Conservation (phyloP, 139 green algal genomes). For the Chlorella sp. region DNA sequence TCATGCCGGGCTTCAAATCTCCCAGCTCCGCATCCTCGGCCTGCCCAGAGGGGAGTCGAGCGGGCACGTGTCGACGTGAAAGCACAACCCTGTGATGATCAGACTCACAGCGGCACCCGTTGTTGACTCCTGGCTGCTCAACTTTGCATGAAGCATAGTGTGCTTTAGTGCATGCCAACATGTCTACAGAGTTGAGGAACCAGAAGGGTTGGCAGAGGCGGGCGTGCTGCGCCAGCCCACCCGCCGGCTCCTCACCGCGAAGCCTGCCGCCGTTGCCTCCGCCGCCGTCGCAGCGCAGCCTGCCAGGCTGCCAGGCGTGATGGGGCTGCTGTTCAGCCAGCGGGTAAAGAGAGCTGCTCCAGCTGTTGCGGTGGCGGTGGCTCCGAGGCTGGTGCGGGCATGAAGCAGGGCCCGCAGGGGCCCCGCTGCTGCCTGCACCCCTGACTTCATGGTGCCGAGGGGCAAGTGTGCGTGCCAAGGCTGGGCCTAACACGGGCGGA, state of each 20-base stretch:
- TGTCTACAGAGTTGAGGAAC: no score
- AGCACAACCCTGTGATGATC: no score
- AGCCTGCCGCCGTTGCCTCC: not conserved
- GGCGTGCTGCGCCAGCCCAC: no score
- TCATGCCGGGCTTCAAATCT: conserved; percentile 9
- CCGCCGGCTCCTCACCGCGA: not conserved
- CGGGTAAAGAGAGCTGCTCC: not conserved
- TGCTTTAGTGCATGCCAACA: no score
- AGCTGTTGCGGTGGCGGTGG: not conserved
- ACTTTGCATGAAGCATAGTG: no score
- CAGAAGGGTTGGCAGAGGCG: no score
- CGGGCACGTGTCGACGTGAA: no score
- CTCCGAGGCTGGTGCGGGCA: not conserved
- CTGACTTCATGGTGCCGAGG: not conserved
- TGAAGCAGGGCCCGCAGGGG: not conserved
- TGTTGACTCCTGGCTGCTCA: no score
- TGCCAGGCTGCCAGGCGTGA: not conserved
- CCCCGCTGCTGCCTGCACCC: not conserved
- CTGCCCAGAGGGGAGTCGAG: no score
- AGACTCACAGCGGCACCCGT: no score
- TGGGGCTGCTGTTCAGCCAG: not conserved
- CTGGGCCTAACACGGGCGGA: no score
- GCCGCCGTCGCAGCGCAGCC: not conserved
- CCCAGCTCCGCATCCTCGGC: not conserved
- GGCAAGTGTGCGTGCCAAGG: no score